Base-by-base conservation (phyloP, 2,329 filamentous ascomycete genomes). In the Thyridium curvatum region DNA sequence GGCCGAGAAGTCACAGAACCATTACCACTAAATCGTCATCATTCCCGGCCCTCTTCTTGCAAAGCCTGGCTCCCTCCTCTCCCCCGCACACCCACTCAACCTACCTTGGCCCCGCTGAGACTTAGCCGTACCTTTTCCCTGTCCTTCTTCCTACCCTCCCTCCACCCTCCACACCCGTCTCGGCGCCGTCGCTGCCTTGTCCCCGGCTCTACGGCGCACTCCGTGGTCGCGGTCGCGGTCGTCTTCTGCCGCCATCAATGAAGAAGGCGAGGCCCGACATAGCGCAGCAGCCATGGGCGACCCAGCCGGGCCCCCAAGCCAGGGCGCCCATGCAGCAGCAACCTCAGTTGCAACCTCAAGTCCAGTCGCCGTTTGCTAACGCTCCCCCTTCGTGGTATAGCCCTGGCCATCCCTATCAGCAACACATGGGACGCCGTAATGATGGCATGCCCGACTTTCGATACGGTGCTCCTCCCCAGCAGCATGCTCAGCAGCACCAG, bases 401-500 rank as follows among this genome's bases (percentile, higher is more conserved):
- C 52, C 45, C 60, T 30, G 49, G 46, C 34, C 41, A 48, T 35
- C 75, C 74, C 49, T 72, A 69, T 54, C 56, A 56, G 34, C 51
- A 62, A 50, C 70, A 75, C 46, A 69, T 75, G 66, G 59, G 34
- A 5, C 49, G 53, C 28, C 53, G 53, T 18, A 52, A 49, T 41
- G 52, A 55, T 3, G 44, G 49, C 31, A 49, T 55, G 40, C 51
- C 52, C 30, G 55, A 52, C 32, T 46, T 49, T 17, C 30, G 40
- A 14, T 52, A 51, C 35, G 38, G 37, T 18, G 42, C 46, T 34
- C 39, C 46, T 12, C 53, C 54, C 9, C 55, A 57, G 43, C 56
- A 44, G 18, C 49, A 49, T 9, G 46, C 40, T 18, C 49, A 49
- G 18, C 51, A 41, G 39, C 51, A 62, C 30, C 61, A 64, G 42